Evolutionary conservation across 2,329 filamentous ascomycete genomes (phyloP), one percentile per base, ranked within the genome.

Genomic region (Trichophaea hybrida): DNA sequence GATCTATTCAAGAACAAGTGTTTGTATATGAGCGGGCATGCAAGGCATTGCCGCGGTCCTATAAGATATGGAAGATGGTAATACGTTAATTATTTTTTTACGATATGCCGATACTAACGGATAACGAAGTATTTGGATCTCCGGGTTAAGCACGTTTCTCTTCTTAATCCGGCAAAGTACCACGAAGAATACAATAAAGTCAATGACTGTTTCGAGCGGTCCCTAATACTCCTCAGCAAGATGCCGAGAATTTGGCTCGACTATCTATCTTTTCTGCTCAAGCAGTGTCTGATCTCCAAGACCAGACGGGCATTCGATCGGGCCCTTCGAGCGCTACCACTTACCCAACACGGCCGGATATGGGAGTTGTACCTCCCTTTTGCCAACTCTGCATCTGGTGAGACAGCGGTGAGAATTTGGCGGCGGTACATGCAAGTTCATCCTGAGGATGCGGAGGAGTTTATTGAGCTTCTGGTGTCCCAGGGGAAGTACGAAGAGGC

Each of bases 161-260:
- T 84, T 70, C 81, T 91, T 67, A 97, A 95, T 71, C 83, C 91
- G 10, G 86, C 87, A 59, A 79, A 83, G 59, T 88, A 86, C 71
- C 81, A 82, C 56, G 75, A 80, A 61, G 90, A 98, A 70, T 97
- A 85, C 73, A 80, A 83, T 70, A 98, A 97, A 73, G 89, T 97
- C 71, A 98, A 98, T 72, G 80, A 87, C 57, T 81, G 97, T 44
- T 98, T 95, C 71, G 93, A 98, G 74, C 81, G 88, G 67, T 90
- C 93, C 2, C 76, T 98, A 55, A 87, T 96, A 60, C 78, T 98
- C 44, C 80, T 98, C 63, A 96, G 98, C 75, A 98, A 98, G 75
- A 98, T 98, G 93, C 93, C 94, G 31, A 81, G 83, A 66, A 93
- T 98, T 70, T 98, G 93, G 94, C 90, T 96, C 72, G 88, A 97